These are phyloP conservation scores for Fusarium sp. DNA, from an alignment of 2,329 filamentous ascomycete genomes.

Conservation along the genomic window DNA sequence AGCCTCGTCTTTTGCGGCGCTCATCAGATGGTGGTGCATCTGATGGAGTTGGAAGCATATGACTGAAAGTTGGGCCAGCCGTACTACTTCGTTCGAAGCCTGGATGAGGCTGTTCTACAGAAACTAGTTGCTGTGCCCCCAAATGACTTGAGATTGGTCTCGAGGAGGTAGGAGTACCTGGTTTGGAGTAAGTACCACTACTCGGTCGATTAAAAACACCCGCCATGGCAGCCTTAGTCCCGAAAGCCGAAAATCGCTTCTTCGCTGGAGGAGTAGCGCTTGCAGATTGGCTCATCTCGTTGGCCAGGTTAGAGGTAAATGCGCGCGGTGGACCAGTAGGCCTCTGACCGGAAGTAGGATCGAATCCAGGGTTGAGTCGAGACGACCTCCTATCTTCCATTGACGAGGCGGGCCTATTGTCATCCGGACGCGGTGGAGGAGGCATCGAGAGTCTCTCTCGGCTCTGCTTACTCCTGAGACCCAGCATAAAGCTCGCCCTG, in stretches of 20 bases:
- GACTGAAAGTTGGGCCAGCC: conserved; percentile 36
- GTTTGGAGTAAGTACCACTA: conserved; percentile 29
- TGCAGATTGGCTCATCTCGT: conserved; percentile 34
- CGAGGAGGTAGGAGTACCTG: conserved; percentile 37
- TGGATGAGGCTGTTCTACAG: conserved; percentile 36
- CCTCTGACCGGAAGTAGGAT: conserved; percentile 31
- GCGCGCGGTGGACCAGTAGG: conserved; percentile 41
- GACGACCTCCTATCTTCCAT: conserved; percentile 56
- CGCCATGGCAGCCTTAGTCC: conserved; percentile 51
- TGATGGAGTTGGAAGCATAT: conserved; percentile 26
- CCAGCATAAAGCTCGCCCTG: conserved; percentile 57
- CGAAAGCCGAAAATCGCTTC: conserved; percentile 61
- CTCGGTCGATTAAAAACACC: conserved; percentile 49
- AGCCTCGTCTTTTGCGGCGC: conserved; percentile 49
- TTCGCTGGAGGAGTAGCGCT: conserved; percentile 49
- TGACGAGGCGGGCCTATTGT: conserved; percentile 38
- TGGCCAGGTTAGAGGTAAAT: conserved; percentile 42
- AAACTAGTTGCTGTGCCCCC: conserved; percentile 23
- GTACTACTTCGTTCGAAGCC: conserved; percentile 45
- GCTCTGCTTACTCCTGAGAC: conserved; percentile 38
- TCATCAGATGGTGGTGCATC: conserved; percentile 26
- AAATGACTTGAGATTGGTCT: conserved; percentile 37
- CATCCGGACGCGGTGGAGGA: conserved; percentile 35
- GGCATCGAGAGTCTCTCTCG: conserved; percentile 33
- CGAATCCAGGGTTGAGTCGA: conserved; percentile 54